Percentiles rank a stretch among this genome's conserved stretches.
These are phyloP conservation scores for Aeminium ludgeri DNA, from an alignment of 495 filamentous ascomycete species.

Conservation along the genomic window DNA sequence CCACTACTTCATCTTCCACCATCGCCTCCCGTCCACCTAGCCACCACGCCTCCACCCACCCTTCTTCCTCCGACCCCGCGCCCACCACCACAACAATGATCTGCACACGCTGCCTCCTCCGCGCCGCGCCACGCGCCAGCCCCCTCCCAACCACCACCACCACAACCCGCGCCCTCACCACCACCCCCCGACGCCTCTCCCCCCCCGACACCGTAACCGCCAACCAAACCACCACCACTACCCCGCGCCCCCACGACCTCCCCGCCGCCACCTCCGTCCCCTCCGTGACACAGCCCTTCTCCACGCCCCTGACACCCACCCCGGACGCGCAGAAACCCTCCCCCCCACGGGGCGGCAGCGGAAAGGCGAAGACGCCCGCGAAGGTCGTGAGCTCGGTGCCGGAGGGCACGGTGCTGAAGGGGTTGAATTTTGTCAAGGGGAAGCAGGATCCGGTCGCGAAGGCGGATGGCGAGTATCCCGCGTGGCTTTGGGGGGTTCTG, in stretches of 20 bases:
- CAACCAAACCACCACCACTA: constrained; percentile 6
- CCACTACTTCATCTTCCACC: too few species aligned
- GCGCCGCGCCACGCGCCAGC: constrained; percentile 27
- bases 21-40: too few species aligned
- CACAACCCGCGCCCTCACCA: not conserved
- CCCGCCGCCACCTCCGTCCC: constrained; percentile 30
- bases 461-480: constrained; percentile 73
- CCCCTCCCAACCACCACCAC: constrained; percentile 34
- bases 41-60: too few species aligned
- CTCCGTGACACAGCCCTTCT: constrained; percentile 32
- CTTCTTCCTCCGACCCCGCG: too few species aligned
- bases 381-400: constrained; percentile 30
- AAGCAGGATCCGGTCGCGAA: constrained; percentile 55
- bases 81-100: too few species aligned
- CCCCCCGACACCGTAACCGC: too few species aligned
- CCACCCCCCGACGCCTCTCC: too few species aligned
- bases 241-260: constrained; percentile 7
- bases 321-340: constrained; percentile 18
- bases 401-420: constrained; percentile 56
- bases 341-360: not conserved
- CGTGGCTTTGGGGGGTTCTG: constrained; percentile 75
- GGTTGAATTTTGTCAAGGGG: constrained; percentile 77
- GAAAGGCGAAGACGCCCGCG: constrained; percentile 18
- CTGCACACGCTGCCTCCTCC: constrained; percentile 13
- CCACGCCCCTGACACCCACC: constrained; percentile 33